Conservation (phyloP, 805 yeast species). For the Wickerhamiella shivajii region DNA sequence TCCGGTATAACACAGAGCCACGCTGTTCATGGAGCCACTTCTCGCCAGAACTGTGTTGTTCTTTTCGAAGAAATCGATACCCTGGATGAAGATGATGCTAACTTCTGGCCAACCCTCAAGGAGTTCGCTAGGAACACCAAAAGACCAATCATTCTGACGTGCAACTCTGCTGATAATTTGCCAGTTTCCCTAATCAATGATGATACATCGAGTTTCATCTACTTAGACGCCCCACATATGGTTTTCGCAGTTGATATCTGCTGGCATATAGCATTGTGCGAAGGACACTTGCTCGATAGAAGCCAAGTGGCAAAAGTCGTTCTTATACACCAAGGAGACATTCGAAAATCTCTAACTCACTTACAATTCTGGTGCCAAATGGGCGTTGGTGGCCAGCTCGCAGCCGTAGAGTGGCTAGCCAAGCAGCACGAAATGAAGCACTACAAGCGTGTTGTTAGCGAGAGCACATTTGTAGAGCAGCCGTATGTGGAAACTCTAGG, state of each 20-base stretch:
- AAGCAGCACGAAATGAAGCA: conserved; percentile 14
- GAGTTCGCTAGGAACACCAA: conserved; percentile 46
- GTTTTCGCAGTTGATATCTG: conserved; percentile 18
- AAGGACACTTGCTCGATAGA: conserved; percentile 23
- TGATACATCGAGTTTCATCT: conserved; percentile 25
- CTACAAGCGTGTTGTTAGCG: conserved; percentile 16
- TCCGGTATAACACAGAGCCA: conserved; percentile 78
- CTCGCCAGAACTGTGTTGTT: conserved; percentile 48
- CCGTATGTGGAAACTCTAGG: conserved; percentile 5
- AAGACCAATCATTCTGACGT: conserved; percentile 58
- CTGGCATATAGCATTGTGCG: conserved; percentile 23
- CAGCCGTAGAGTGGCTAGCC: conserved; percentile 23
- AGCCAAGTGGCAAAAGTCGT: conserved; percentile 14
- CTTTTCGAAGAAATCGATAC: conserved; percentile 78
- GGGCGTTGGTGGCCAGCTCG: conserved; percentile 22
- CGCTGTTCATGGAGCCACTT: conserved; percentile 37
- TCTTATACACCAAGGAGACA: conserved; percentile 16
- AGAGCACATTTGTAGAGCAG: conserved; percentile 11
- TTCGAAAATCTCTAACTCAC: conserved; percentile 19
- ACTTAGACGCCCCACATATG: conserved; percentile 17
- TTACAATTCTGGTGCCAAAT: conserved; percentile 26
- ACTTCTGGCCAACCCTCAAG: conserved; percentile 63
- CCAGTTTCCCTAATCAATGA: conserved; percentile 4
- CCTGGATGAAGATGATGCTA: conserved; percentile 58
- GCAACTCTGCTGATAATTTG: conserved; percentile 30